Conservation (phyloP, 2,329 filamentous ascomycete genomes). For the Aspergillus japonicus region DNA sequence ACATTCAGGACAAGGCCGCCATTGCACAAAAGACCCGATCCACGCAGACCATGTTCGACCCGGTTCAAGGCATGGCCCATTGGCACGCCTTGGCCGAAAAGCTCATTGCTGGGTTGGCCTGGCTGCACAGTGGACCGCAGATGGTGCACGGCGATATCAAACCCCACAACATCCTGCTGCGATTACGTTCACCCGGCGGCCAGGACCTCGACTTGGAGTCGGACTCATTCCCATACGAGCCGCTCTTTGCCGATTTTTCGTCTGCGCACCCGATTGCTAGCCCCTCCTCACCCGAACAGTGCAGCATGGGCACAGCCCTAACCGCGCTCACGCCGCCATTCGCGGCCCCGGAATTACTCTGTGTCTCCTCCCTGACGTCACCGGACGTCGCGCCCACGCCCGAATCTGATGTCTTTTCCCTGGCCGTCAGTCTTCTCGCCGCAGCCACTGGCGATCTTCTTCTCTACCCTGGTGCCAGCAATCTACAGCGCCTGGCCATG, state of each 20-base stretch:
- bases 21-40: slow-evolving; percentile 31
- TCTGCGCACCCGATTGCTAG: slow-evolving; percentile 33
- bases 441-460: slow-evolving; percentile 47
- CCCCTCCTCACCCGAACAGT: slow-evolving; percentile 14
- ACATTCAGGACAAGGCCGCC: slow-evolving; percentile 39
- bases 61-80: slow-evolving; percentile 39
- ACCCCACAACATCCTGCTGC: slow-evolving; percentile 46
- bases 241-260: slow-evolving; percentile 48
- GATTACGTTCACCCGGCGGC: slow-evolving; percentile 18
- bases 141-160: slow-evolving; percentile 52
- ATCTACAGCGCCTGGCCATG: slow-evolving; percentile 44
- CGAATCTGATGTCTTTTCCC: slow-evolving; percentile 47
- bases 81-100: slow-evolving; percentile 44
- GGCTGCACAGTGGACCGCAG: slow-evolving; percentile 42
- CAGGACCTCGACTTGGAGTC: slow-evolving; percentile 7
- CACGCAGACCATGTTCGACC: slow-evolving; percentile 47
- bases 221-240: slow-evolving; percentile 36
- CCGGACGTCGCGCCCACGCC: slow-evolving; percentile 35
- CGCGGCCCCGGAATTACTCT: slow-evolving; percentile 47
- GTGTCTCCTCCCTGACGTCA: slow-evolving; percentile 35
- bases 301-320: slow-evolving; percentile 24
- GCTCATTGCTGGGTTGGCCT: slow-evolving; percentile 43
- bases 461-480: slow-evolving; percentile 41
- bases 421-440: slow-evolving; percentile 47
- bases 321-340: slow-evolving; percentile 48